phyloP scores from a whole-genome alignment of 768 basidiomycete genomes.

The Hydnum rufescens region DNA sequence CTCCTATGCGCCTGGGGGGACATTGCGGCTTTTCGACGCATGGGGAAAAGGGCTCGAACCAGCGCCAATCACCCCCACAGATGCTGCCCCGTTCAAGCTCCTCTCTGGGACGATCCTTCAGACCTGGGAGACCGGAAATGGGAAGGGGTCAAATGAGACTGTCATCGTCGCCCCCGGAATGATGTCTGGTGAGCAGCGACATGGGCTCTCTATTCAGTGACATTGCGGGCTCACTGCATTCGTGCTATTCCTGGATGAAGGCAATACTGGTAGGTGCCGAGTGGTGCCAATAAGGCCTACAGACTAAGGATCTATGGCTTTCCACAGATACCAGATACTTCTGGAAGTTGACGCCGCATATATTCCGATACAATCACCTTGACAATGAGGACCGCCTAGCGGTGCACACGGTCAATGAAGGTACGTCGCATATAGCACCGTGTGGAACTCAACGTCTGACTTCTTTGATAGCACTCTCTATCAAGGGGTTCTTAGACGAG shows the following conservation, averaged over 20 bases:
- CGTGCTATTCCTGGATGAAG: too few species aligned
- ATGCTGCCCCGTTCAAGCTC: conserved; percentile 27
- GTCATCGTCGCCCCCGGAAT: conserved; percentile 22
- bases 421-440: conserved; percentile 20
- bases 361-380: conserved; percentile 38
- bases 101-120: conserved; percentile 44
- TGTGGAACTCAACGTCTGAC: background rate
- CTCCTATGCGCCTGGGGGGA: conserved; percentile 18
- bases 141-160: conserved; percentile 4
- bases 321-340: conserved; percentile 32
- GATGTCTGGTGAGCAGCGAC: conserved; percentile 10
- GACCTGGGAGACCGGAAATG: conserved; percentile 16
- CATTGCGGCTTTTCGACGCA: conserved; percentile 30
- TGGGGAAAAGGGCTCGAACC: conserved; percentile 36
- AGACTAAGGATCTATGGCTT: background rate
- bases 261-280: background rate
- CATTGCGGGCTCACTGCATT: too few species aligned
- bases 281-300: too few species aligned
- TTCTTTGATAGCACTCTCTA: conserved; percentile 15
- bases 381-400: conserved; percentile 2
- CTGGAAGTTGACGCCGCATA: conserved; percentile 34
- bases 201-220: too few species aligned
- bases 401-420: conserved; percentile 51
- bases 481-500: conserved; percentile 23
- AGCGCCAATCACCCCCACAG: conserved; percentile 39